Conservation (phyloP, 2,329 filamentous ascomycete genomes). For the Phyllosticta citrichinensis region DNA sequence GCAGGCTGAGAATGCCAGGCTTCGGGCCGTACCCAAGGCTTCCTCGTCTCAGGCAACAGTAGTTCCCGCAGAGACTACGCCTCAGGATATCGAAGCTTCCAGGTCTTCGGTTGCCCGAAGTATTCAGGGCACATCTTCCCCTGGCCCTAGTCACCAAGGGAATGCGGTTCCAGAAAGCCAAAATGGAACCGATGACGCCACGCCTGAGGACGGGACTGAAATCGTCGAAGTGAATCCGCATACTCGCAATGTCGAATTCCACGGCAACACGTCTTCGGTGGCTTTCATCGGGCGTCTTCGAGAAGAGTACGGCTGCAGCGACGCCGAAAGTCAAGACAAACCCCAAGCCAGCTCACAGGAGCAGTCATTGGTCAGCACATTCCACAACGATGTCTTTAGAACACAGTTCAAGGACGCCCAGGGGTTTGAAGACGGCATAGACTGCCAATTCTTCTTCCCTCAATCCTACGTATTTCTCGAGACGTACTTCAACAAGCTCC, state of each 20-base stretch:
- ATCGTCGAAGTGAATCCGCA: slow-evolving; percentile 35
- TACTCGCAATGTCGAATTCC: slow-evolving; percentile 34
- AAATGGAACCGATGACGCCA: slow-evolving; percentile 13
- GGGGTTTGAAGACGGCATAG: slow-evolving; percentile 9
- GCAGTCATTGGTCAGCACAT: slow-evolving; percentile 34
- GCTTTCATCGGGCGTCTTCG: slow-evolving; percentile 36
- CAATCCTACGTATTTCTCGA: slow-evolving; percentile 38
- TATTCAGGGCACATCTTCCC: background rate
- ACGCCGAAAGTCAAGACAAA: slow-evolving; percentile 8
- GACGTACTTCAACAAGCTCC: slow-evolving; percentile 39
- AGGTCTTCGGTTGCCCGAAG: background rate
- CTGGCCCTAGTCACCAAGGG: background rate
- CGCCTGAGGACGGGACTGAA: slow-evolving; percentile 33
- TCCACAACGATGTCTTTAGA: slow-evolving; percentile 39
- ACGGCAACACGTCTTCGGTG: slow-evolving; percentile 39
- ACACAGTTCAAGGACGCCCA: slow-evolving; percentile 2
- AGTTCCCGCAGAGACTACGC: too few relatives aligned
- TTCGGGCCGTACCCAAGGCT: background rate
- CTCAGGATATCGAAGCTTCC: background rate
- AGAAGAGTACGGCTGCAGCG: slow-evolving; percentile 13
- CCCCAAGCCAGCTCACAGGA: slow-evolving; percentile 16
- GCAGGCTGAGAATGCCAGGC: slow-evolving; percentile 18
- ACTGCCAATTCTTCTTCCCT: slow-evolving; percentile 31
- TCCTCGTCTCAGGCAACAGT: background rate
- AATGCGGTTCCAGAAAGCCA: background rate